Conservation (phyloP, 129 eudicot genomes). For the Ambrosia artemisiifolia region DNA sequence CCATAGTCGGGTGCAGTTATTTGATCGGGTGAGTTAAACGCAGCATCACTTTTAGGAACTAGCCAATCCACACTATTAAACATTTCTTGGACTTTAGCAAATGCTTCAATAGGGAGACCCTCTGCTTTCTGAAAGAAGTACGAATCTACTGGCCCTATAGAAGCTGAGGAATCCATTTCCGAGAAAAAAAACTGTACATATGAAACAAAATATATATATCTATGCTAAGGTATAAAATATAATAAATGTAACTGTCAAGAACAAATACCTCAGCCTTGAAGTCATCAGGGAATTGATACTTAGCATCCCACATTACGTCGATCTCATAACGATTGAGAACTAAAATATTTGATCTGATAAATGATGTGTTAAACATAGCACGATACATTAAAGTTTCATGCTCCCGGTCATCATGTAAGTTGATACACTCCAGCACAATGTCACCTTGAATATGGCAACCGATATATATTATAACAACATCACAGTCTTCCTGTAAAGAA, state of each 20-base stretch:
- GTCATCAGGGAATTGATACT: slow-evolving; percentile 55
- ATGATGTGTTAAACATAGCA: slow-evolving; percentile 87
- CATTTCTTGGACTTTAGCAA: slow-evolving; percentile 56
- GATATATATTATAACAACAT: slow-evolving; percentile 65
- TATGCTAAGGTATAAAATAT: not conserved
- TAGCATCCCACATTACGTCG: slow-evolving; percentile 62
- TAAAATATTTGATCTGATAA: slow-evolving; percentile 76
- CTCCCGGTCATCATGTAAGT: slow-evolving; percentile 50
- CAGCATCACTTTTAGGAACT: slow-evolving; percentile 39
- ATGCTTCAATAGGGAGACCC: slow-evolving; percentile 78
- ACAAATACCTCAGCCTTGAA: slow-evolving; percentile 71
- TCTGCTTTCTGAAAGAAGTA: slow-evolving; percentile 46
- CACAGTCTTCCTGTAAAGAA: slow-evolving; percentile 74
- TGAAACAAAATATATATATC: slow-evolving; percentile 22
- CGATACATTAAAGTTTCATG: slow-evolving; percentile 66
- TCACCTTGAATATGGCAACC: slow-evolving; percentile 85
- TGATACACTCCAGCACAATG: slow-evolving; percentile 82
- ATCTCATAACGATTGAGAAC: slow-evolving; percentile 74
- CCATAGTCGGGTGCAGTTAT: slow-evolving; percentile 38
- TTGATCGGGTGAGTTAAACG: slow-evolving; percentile 29
- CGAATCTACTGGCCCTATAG: slow-evolving; percentile 31
- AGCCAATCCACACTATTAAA: slow-evolving; percentile 60
- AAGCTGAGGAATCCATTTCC: slow-evolving; percentile 65
- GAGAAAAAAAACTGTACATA: slow-evolving; percentile 68
- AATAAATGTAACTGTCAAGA: not conserved